phyloP scores from a whole-genome alignment of 352 stramenopile species.

The Phytophthora ramorum region DNA sequence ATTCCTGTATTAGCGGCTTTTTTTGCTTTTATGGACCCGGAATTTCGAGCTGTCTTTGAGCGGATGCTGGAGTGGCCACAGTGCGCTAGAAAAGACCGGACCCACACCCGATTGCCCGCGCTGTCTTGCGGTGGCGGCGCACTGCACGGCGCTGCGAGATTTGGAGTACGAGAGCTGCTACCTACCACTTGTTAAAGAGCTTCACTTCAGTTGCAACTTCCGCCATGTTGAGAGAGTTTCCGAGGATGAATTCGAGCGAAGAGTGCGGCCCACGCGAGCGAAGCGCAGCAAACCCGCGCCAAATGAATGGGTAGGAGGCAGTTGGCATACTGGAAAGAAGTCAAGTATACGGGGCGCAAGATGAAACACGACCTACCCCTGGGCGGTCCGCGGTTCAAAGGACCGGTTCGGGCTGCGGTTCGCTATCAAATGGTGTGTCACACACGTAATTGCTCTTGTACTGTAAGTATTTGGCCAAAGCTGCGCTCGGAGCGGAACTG shows the following conservation, averaged over 20 bases:
- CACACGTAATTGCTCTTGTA: conserved; percentile 25
- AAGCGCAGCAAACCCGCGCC: conserved; percentile 8
- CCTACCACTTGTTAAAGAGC: conserved; percentile 96
- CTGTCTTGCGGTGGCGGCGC: neutral
- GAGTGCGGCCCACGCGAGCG: conserved; percentile 16
- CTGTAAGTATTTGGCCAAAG: neutral
- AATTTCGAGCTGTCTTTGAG: conserved; percentile 5
- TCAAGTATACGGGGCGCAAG: conserved; percentile 66
- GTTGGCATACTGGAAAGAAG: conserved; percentile 60
- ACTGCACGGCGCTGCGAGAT: neutral
- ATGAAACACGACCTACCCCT: conserved; percentile 27
- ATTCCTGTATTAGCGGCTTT: conserved; percentile 33
- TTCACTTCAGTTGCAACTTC: conserved; percentile 94
- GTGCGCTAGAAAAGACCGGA: neutral
- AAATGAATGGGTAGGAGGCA: conserved; percentile 90
- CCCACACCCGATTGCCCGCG: conserved; percentile 1
- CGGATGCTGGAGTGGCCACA: neutral
- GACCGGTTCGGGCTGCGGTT: conserved; percentile 26
- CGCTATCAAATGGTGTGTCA: neutral
- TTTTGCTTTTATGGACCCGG: conserved; percentile 2
- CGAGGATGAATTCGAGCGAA: conserved; percentile 76
- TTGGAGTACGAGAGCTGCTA: conserved; percentile 8
- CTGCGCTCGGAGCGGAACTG: neutral
- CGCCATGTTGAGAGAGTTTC: conserved; percentile 92
- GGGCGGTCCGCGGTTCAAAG: conserved; percentile 20